A percentile compares a stretch with the other conserved stretches of the same genome.
These are phyloP conservation scores for Aspergillus novoparasiticus DNA, from an alignment of 2,329 filamentous ascomycete species.

Conservation along the genomic window DNA sequence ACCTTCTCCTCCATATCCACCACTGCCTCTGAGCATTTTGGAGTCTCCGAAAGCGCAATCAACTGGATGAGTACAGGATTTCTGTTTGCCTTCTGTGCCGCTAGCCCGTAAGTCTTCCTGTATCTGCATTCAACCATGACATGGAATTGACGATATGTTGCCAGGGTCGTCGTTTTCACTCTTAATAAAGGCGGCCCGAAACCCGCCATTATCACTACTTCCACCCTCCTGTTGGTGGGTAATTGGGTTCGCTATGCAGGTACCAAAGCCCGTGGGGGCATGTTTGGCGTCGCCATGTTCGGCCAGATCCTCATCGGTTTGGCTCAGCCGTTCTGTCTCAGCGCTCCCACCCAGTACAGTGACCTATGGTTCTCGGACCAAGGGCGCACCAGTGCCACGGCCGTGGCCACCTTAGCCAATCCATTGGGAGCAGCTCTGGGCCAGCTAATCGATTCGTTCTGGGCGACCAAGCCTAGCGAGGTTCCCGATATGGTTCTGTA, in stretches of 20 bases:
- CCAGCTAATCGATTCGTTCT: conserved; percentile 81
- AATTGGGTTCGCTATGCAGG: conserved; percentile 92
- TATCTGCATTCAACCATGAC: not conserved
- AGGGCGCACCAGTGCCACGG: conserved; percentile 85
- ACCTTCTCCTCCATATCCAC: conserved; percentile 84
- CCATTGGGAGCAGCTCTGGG: conserved; percentile 87
- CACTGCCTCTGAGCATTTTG: conserved; percentile 73
- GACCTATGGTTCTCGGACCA: conserved; percentile 90
- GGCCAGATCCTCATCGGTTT: conserved; percentile 89
- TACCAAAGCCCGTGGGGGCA: conserved; percentile 59
- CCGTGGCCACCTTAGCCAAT: conserved; percentile 81
- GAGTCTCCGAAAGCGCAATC: conserved; percentile 71
- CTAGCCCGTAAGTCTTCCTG: conserved; percentile 60
- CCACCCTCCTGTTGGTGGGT: conserved; percentile 73
- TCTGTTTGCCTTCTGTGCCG: conserved; percentile 77
- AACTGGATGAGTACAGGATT: conserved; percentile 94
- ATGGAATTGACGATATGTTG: not conserved
- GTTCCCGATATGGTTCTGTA: conserved; percentile 84
- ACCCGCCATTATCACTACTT: conserved; percentile 72
- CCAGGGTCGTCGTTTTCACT: conserved; percentile 67
- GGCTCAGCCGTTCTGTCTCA: conserved; percentile 88
- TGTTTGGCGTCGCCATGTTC: conserved; percentile 79
- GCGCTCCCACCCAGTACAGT: conserved; percentile 85
- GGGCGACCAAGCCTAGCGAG: conserved; percentile 64
- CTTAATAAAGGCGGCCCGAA: conserved; percentile 78